Evolutionary conservation across 106 monocot genomes (phyloP), one percentile per base, ranked within the genome.

Genomic region (Narthecium ossifragum): DNA sequence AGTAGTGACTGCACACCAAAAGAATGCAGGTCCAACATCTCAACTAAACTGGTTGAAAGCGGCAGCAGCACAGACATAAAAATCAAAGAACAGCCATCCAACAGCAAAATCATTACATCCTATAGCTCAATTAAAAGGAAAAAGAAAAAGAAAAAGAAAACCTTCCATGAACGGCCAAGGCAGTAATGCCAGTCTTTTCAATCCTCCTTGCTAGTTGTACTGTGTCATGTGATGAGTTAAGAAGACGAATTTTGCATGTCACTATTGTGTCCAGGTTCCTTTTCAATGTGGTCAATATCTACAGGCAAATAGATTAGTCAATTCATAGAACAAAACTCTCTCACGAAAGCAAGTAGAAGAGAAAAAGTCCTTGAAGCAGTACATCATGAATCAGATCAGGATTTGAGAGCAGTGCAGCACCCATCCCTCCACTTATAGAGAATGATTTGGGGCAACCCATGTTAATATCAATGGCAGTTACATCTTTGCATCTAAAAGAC

Each of bases 361-460:
- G n/a, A n/a, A n/a, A n/a, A n/a, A n/a, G n/a, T n/a, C n/a, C n/a
- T n/a, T n/a, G n/a, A n/a, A n/a, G n/a, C n/a, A n/a, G 74, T 96
- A 96, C 96, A 77, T 98, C 98, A 79, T 98, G 84, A 77, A 98
- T 80, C 71, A 98, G 87, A 64, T 91, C 91, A 54, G 98, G 98
- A 67, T 98, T 98, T 67, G 91, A 79, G 57, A 98, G 79, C 66
- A 98, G 77, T 47, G 98, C 98, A 75, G 98, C 91, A 65, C 98
- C 98, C 98, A 98, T 98, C 70, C 98, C 98, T 77, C 98, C 98
- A 58, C 84, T 91, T 28, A 98, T 70, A 58, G 98, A 98, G 74
- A 98, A 98, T 26, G 81, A 78, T 53, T 57, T 91, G 14, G 98
- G 98, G 59, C 98, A 98, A 27, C 98, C 98, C 98, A 91, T 98